phyloP scores from a whole-genome alignment of 352 stramenopile species.

The Pythium folliculosum region DNA sequence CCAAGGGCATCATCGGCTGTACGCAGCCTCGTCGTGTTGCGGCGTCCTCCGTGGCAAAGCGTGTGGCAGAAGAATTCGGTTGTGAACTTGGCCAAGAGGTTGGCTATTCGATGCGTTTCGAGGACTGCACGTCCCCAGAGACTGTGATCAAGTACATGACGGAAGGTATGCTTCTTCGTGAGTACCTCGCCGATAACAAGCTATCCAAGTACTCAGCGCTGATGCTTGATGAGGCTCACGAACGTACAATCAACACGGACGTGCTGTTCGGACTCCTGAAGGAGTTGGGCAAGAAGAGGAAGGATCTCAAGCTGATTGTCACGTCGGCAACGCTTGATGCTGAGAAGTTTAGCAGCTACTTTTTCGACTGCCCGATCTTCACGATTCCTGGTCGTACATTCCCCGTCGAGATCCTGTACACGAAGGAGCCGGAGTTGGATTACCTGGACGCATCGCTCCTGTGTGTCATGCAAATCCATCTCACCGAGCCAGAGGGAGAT shows the following conservation, averaged over 20 bases:
- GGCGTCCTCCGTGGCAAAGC: slow-evolving; percentile 96
- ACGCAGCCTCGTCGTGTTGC: slow-evolving; percentile 98
- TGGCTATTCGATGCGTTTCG: slow-evolving; percentile 92
- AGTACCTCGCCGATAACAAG: slow-evolving; percentile 97
- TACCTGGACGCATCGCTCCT: slow-evolving; percentile 98
- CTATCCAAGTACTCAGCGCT: slow-evolving; percentile 95
- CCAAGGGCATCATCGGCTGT: slow-evolving; percentile 96
- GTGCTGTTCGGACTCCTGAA: slow-evolving; percentile 98
- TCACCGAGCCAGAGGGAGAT: slow-evolving; percentile 97
- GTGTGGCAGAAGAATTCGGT: slow-evolving; percentile 97
- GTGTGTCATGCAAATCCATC: slow-evolving; percentile 99
- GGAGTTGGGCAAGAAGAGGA: slow-evolving; percentile 79
- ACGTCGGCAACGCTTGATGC: slow-evolving; percentile 96
- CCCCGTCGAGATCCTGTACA: slow-evolving; percentile 98
- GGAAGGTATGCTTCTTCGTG: slow-evolving; percentile 99
- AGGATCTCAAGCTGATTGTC: slow-evolving; percentile 91
- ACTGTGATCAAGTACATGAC: slow-evolving; percentile 99
- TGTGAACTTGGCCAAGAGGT: slow-evolving; percentile 93
- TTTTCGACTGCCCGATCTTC: slow-evolving; percentile 98
- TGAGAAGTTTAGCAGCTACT: slow-evolving; percentile 98
- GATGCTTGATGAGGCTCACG: slow-evolving; percentile 99
- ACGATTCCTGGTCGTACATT: slow-evolving; percentile 98
- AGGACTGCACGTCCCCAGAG: slow-evolving; percentile 83
- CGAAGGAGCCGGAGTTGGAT: slow-evolving; percentile 97
- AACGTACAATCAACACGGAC: slow-evolving; percentile 98